Base-by-base conservation (phyloP, 2,329 filamentous ascomycete genomes). In the Trichophyton schoenleinii region DNA sequence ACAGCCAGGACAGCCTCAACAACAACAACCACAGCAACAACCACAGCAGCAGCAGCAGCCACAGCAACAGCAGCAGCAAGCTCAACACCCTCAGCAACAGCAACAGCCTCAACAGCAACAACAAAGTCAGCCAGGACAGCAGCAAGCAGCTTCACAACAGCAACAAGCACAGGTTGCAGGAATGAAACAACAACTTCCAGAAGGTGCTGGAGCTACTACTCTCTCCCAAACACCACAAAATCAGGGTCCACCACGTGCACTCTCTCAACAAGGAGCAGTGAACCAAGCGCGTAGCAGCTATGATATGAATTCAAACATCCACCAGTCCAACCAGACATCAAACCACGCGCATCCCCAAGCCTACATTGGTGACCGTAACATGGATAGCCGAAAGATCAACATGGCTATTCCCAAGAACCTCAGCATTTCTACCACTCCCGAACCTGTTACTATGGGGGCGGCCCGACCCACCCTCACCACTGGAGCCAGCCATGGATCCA, bases 321-420 rank as follows among this genome's bases (percentile, higher is more conserved):
- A 61, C 34, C 71, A 73, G 42, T 13, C 11, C 15, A 42, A 42
- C 15, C 41, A 44, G 41, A 62, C 71, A 11, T 66, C 67, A n/a
- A 64, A 71, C n/a, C 73, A 77, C 63, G 69, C 71, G 20, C 74
- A 78, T 61, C 75, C 77, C 15, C 70, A 70, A 25, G 72, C 71
- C 57, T 75, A 76, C 62, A 72, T 77, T 25, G 38, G 38, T 11
- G 38, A 58, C 31, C 31, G 38, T 13, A 69, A 72, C 60, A 75
- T 76, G 57, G 73, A 73, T 25, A 68, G 72, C 7, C 77, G 77
- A 55, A 75, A 80, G 66, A 76, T 80, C 53, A 91, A 90, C 71
- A 87, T 94, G 78, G 86, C 86, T 0, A 95, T 95, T 58, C 87
- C 90, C 1, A 95, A 95, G 74, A 84, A 82, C 44, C 80, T 97